Base-by-base conservation (phyloP, 306 rosid species). In the Malus fusca region DNA sequence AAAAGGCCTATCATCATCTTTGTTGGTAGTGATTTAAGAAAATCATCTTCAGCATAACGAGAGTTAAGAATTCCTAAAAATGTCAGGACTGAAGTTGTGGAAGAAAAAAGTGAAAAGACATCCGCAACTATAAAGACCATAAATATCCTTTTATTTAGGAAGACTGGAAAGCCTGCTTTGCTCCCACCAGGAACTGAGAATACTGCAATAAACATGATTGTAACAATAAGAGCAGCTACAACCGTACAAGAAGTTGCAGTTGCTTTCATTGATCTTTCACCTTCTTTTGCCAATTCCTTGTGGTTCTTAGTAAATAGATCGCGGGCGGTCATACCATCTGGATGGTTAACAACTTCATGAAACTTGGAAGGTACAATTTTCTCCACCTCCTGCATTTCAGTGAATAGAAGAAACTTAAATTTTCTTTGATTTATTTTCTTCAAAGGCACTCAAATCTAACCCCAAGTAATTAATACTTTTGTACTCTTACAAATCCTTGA, bases 241-340 rank as follows among this genome's bases (percentile, higher is more conserved):
- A 82, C 26, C 81, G 82, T 86, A 21, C 87, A 86, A 71, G 85
- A 84, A 2, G 67, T 73, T 4, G 90, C 80, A 3, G 86, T 88
- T 76, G 74, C 3, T 35, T 80, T 65, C 88, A 84, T 88, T 87
- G 88, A 86, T 1, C 69, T n/a, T 68, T 84, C 88, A 10, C 84
- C 90, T 2, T 73, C 76, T 3, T 71, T 53, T 0, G 60, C 35
- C 59, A 88, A 46, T 0, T 72, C 81, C 44, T 61, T 25, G 46
- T 88, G 92, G 17, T 46, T 59, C 11, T 22, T 9, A 0, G 77
- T 84, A 83, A 88, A 88, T 18, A 82, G 13, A 60, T 79, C 69
- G 6, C 42, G 56, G 23, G 90, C 85, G 15, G 83, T 72, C 51
- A 33, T 66, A 3, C 28, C 51, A 37, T 66, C 70, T 66, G 40